Evolutionary conservation across 257 asterid genomes (phyloP), one percentile per base, ranked within the genome.

Genomic region (Leptodermis oblonga): DNA sequence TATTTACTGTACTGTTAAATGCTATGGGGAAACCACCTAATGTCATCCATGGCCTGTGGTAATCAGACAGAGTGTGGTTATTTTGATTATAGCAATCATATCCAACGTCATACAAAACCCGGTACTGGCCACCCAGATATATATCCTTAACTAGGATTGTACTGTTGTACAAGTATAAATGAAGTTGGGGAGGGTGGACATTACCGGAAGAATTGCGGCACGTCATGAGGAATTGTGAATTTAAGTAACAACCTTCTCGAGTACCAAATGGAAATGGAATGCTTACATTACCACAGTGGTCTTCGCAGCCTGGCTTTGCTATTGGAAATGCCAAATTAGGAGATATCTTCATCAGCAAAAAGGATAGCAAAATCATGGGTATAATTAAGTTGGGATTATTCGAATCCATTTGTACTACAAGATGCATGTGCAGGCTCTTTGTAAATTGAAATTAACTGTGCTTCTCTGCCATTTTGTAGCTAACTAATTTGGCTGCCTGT

Each of bases 1-100:
- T 79, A 26, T 84, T 84, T 0, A 76, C 72, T 0, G 81, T 73
- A 67, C 68, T 23, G 45, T 34, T 77, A 2, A n/a, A 84, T 26
- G 25, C 10, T 30, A 52, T 52, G 25, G 9, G 58, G 58, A 52
- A 0, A 52, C 0, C 5, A 52, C 58, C 11, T 20, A n/a, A n/a
- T n/a, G n/a, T n/a, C n/a, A n/a, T 52, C 9, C 5, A 0, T 0
- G 14, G 58, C 42, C 6, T 2, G 18, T 4, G 2, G 65, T 34
- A 60, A 2, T 17, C 45, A 7, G 25, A 3, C 5, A 0, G 25
- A 0, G 20, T 0, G 13, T 18, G 2, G 7, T 36, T 25, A 68
- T 61, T 26, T 8, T 18, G 5, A 7, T 0, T 5, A 41, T 76
- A 77, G 11, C 83, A 84, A 9, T 71, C 72, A 1, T 4, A 26